phyloP scores from a whole-genome alignment of 1,139 yeast species.

The Lipomyces yarrowii region DNA sequence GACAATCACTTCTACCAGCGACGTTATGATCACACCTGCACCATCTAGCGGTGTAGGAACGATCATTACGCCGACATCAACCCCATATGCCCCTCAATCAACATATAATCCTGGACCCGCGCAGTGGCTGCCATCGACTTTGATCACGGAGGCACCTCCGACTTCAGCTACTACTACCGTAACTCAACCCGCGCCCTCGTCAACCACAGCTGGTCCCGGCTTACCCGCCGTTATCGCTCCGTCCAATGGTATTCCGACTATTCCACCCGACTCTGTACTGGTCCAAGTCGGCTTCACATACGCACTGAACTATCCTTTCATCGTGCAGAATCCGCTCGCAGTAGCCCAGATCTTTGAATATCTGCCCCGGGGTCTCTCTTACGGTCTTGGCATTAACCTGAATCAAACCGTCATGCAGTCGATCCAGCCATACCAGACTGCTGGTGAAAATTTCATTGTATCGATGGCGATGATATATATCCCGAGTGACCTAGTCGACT shows the following conservation, averaged over 20 bases:
- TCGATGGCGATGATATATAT: conserved; percentile 46
- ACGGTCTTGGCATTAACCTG: conserved; percentile 40
- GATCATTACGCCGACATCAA: not conserved
- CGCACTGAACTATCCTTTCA: conserved; percentile 47
- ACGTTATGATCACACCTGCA: not conserved
- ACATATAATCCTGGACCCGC: conserved; percentile 3
- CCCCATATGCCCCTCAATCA: not conserved
- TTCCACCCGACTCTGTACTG: conserved; percentile 40
- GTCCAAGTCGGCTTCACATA: conserved; percentile 48
- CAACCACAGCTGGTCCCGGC: conserved; percentile 33
- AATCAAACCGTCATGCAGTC: conserved; percentile 40
- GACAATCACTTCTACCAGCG: conserved; percentile 2
- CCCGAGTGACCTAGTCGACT: conserved; percentile 41
- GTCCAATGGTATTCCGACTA: conserved; percentile 38
- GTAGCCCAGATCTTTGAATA: conserved; percentile 50
- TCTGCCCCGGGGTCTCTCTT: conserved; percentile 46
- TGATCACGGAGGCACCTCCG: conserved; percentile 37
- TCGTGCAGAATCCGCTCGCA: conserved; percentile 46
- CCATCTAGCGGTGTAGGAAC: not conserved
- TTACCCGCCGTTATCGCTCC: conserved; percentile 48
- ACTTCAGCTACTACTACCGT: conserved; percentile 29
- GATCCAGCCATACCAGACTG: conserved; percentile 44
- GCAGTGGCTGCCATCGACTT: conserved; percentile 41
- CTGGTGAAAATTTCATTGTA: conserved; percentile 41
- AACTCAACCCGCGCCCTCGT: conserved; percentile 29